phyloP scores from a whole-genome alignment of 371 early-diverging fungal genomes.

The Actinomucor elegans region DNA sequence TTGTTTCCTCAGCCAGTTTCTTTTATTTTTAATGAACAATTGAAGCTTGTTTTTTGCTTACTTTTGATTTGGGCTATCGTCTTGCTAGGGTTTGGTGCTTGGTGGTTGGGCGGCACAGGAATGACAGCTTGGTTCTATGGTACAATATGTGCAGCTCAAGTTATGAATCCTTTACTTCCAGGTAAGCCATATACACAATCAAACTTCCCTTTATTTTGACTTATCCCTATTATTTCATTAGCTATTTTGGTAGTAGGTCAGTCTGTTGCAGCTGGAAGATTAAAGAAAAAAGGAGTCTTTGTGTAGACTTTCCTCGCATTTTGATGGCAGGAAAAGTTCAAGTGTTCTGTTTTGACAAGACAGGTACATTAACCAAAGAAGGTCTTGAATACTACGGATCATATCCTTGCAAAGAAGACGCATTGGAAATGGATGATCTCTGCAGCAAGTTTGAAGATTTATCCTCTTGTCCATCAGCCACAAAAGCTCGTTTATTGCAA shows the following conservation, averaged over 20 bases:
- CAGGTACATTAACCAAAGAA: slow-evolving; percentile 64
- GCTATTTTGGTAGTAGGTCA: slow-evolving; percentile 86
- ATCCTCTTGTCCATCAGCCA: not conserved
- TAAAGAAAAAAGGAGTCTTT: slow-evolving; percentile 63
- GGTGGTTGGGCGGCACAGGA: slow-evolving; percentile 52
- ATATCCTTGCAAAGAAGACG: slow-evolving; percentile 2
- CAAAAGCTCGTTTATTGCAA: slow-evolving; percentile 27
- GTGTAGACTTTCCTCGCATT: slow-evolving; percentile 79
- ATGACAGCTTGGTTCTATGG: slow-evolving; percentile 64
- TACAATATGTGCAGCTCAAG: slow-evolving; percentile 67
- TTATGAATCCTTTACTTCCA: slow-evolving; percentile 63
- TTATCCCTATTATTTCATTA: slow-evolving; percentile 19
- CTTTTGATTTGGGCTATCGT: slow-evolving; percentile 63
- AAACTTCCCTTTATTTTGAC: too few species aligned
- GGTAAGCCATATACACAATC: slow-evolving; percentile 17
- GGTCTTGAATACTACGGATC: slow-evolving; percentile 55
- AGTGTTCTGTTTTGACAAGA: slow-evolving; percentile 81
- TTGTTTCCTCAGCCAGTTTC: slow-evolving; percentile 69
- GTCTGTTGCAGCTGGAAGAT: slow-evolving; percentile 69
- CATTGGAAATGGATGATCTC: not conserved
- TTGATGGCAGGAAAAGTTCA: slow-evolving; percentile 86
- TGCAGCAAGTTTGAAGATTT: not conserved
- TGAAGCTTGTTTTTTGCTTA: slow-evolving; percentile 65
- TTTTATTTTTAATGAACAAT: slow-evolving; percentile 75
- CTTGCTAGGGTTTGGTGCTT: slow-evolving; percentile 54